Evolutionary conservation across 2,329 filamentous ascomycete genomes (phyloP).

Genomic region (Fusarium sp.): DNA sequence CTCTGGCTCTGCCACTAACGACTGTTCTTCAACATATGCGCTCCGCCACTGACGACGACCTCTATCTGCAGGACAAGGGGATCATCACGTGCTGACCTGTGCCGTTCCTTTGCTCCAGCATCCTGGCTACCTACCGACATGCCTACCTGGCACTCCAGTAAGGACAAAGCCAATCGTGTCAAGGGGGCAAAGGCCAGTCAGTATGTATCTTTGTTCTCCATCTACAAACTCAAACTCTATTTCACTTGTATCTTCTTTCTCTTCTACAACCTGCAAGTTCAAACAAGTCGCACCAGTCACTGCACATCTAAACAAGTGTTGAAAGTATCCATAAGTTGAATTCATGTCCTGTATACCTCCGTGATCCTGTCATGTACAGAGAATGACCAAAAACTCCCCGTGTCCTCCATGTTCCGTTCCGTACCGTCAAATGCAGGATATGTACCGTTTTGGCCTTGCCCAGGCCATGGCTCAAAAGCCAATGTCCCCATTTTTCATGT

Average conservation of each 20-base stretch:
- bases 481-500: slow-evolving; percentile 3
- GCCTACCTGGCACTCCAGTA: neutral
- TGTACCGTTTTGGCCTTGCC: slow-evolving; percentile 3
- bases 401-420: slow-evolving; percentile 6
- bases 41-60: neutral
- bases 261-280: neutral
- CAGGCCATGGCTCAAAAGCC: neutral
- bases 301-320: slow-evolving; percentile 20
- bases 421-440: slow-evolving; percentile 18
- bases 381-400: slow-evolving; percentile 29
- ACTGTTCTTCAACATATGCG: neutral
- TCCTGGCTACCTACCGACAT: neutral
- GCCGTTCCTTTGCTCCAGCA: neutral
- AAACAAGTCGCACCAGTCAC: neutral
- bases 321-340: slow-evolving; percentile 27
- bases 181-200: neutral
- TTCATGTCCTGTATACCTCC: slow-evolving; percentile 22
- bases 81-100: neutral
- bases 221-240: neutral
- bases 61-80: neutral
- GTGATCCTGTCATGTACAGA: slow-evolving; percentile 25
- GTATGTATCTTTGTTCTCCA: neutral
- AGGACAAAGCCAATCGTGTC: neutral
- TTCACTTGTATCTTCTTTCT: neutral
- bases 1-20: neutral